These are phyloP conservation scores for Coemansia sp. DNA, from an alignment of 192 early-diverging fungal species.

Conservation along the genomic window DNA sequence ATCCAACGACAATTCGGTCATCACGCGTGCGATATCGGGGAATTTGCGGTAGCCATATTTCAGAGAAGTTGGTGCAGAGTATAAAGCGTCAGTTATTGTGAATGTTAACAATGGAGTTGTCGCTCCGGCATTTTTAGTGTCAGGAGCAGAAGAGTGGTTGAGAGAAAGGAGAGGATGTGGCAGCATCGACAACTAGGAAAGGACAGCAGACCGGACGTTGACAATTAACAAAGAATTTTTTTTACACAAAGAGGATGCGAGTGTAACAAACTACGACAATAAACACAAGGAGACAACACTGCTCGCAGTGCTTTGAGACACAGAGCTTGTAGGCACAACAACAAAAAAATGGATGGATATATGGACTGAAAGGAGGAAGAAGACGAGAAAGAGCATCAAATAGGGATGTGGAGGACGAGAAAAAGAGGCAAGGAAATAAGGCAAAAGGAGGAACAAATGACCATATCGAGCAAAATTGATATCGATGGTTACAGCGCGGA, in stretches of 20 bases:
- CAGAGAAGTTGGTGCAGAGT: not conserved
- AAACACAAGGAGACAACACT: not conserved
- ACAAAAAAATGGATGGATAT: not conserved
- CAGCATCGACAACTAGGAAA: not conserved
- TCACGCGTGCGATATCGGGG: not conserved
- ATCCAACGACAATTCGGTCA: slow-evolving; percentile 4
- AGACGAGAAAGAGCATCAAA: not conserved
- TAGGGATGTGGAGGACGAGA: not conserved
- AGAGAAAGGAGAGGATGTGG: not conserved
- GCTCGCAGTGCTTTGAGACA: not conserved
- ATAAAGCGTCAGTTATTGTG: not conserved
- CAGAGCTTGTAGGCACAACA: not conserved
- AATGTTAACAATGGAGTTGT: not conserved
- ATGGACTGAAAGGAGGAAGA: not conserved
- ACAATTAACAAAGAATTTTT: not conserved
- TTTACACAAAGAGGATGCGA: not conserved
- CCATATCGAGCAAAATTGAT: slow-evolving; percentile 4
- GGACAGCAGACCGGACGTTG: not conserved
- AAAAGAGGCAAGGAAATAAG: not conserved
- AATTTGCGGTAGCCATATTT: slow-evolving; percentile 3
- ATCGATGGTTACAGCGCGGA: not conserved
- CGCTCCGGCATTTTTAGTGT: not conserved
- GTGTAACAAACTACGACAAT: not conserved
- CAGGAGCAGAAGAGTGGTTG: not conserved
- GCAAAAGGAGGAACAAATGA: not conserved